Base-by-base conservation (phyloP, 192 early-diverging fungal genomes). In the Dissophora ornata region DNA sequence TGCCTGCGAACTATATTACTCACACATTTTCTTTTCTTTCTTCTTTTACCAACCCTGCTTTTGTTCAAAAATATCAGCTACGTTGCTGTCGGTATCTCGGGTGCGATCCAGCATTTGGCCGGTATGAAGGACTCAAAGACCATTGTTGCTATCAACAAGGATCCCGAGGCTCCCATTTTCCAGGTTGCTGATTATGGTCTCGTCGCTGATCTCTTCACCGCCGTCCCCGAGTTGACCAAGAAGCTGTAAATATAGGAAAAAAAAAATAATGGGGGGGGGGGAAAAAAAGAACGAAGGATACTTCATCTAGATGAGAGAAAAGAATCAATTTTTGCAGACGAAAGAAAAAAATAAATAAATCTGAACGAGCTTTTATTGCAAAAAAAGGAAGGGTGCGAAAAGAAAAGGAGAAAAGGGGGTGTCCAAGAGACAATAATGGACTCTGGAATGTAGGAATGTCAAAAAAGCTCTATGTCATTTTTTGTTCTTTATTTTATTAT, bases 61-160 rank as follows among this genome's bases (percentile, higher is more conserved):
- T 5, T 36, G 33, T 24, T 4, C 33, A n/a, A n/a, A n/a, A n/a
- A n/a, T n/a, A n/a, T n/a, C n/a, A 90, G 96, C 18, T 99, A 99
- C 84, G 74, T 99, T 63, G 97, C 92, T 63, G 92, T 97, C 64
- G 97, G 95, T 56, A 96, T 99, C 56, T 96, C 95, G 7, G 97
- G 97, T 45, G 97, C 97, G 34, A 99, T 99, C 78, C 92, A 96
- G 88, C 96, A 96, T 69, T 80, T 98, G 85, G 97, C 97, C 29
- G 97, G 97, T 75, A 98, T 98, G 97, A 99, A 99, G 85, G 97
- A 99, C 78, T 95, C 93, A 83, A 99, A 99, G 89, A 89, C 90
- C 46, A 99, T 99, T 85, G 97, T 96, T 34, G 94, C 95, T 57
- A 97, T 99, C 83, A 99, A 99, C 91, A 97, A 95, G 86, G 97